Percentiles rank a stretch among this genome's conserved stretches.
Evolutionary conservation across 345 rosid species (phyloP).

Genomic region (Citrus mangshanensis): DNA sequence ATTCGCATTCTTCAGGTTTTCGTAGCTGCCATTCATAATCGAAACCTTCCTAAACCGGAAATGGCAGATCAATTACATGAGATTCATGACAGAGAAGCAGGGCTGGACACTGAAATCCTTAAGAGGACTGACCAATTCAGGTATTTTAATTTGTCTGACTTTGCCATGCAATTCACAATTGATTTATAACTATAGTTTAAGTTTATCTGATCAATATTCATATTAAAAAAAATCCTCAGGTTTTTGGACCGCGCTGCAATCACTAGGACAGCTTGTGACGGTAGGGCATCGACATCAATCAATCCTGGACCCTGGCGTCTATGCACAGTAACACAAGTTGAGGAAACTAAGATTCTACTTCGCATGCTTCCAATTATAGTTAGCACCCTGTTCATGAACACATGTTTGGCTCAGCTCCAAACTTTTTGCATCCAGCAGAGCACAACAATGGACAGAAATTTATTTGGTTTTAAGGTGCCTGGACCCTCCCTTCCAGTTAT

Average conservation of each 20-base stretch:
- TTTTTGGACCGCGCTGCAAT: conserved; percentile 58
- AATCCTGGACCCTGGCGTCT: conserved; percentile 41
- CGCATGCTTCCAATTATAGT: conserved; percentile 56
- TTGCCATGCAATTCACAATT: too few species aligned
- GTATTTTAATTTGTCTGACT: conserved; percentile 13
- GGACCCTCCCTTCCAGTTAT: conserved; percentile 54
- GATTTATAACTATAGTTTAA: neutral
- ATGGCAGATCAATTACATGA: conserved; percentile 42
- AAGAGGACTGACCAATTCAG: conserved; percentile 52
- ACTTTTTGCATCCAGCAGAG: conserved; percentile 60
- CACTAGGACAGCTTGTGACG: neutral
- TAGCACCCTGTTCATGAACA: conserved; percentile 66
- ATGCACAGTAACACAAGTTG: conserved; percentile 60
- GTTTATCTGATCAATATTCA: neutral
- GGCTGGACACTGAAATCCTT: conserved; percentile 33
- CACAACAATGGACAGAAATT: conserved; percentile 49
- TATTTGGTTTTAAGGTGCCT: conserved; percentile 45
- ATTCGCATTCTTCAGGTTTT: conserved; percentile 47
- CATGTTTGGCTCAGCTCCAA: conserved; percentile 67
- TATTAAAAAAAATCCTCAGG: conserved; percentile 8
- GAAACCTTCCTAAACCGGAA: conserved; percentile 41
- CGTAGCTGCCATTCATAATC: conserved; percentile 40
- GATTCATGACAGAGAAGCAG: conserved; percentile 39
- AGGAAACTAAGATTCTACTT: conserved; percentile 57
- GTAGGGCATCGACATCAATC: conserved; percentile 17